Evolutionary conservation across 805 yeast species (phyloP).

Genomic region (Candida piceae): DNA sequence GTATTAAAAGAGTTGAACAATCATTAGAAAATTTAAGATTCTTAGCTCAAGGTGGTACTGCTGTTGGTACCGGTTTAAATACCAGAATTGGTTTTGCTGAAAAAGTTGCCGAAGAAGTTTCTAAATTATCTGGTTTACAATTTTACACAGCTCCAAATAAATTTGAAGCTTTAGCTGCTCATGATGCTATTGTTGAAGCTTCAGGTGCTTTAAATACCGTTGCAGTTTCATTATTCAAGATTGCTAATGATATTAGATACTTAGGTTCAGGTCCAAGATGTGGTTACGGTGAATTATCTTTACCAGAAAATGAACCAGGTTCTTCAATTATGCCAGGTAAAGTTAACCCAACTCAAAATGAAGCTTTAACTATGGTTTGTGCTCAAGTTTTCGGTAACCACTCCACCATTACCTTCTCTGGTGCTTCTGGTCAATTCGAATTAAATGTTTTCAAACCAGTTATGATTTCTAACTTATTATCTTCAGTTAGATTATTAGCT

Average conservation of each 20-base stretch:
- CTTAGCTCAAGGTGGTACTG: constrained; percentile 99
- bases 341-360: constrained; percentile 98
- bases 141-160: constrained; percentile 97
- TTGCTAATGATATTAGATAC: constrained; percentile 97
- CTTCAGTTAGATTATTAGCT: constrained; percentile 81
- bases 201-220: constrained; percentile 96
- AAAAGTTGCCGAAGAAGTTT: constrained; percentile 80
- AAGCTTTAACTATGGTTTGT: constrained; percentile 97
- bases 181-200: constrained; percentile 96
- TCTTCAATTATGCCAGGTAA: constrained; percentile 99
- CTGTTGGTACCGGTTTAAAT: constrained; percentile 98
- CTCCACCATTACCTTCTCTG: constrained; percentile 91
- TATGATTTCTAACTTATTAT: constrained; percentile 82
- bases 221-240: constrained; percentile 90
- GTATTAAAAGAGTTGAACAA: constrained; percentile 79
- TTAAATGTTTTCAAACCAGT: constrained; percentile 98
- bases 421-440: constrained; percentile 98
- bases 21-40: constrained; percentile 69
- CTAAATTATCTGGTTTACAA: constrained; percentile 80
- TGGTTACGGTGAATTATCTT: constrained; percentile 92
- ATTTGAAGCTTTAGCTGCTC: constrained; percentile 98
- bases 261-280: constrained; percentile 99
- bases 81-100: constrained; percentile 86
- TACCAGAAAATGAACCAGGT: constrained; percentile 99
- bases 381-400: constrained; percentile 97